These are phyloP conservation scores for Trichosporon sp. DNA, from an alignment of 1,284 basidiomycete species.

Conservation along the genomic window DNA sequence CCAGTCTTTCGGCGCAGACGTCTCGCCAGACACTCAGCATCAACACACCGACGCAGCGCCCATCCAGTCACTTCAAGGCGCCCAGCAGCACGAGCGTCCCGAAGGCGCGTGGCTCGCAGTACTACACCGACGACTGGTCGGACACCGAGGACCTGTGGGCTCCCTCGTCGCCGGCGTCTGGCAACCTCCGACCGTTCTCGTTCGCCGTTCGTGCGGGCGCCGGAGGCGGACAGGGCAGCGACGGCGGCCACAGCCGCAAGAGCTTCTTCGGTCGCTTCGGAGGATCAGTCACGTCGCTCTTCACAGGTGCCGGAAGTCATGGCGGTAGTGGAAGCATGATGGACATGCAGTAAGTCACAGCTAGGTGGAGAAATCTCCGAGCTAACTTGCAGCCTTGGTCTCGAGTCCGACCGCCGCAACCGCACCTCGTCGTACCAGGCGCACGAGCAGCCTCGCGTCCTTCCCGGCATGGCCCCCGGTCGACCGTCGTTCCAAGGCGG, in stretches of 20 bases:
- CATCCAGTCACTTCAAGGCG: slow-evolving; percentile 28
- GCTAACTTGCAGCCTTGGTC: slow-evolving; percentile 46
- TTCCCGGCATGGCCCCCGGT: slow-evolving; percentile 48
- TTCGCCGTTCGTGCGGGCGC: slow-evolving; percentile 54
- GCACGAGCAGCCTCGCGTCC: slow-evolving; percentile 45
- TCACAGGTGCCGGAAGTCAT: slow-evolving; percentile 69
- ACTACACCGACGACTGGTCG: slow-evolving; percentile 30
- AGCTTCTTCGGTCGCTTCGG: slow-evolving; percentile 65
- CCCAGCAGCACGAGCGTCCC: slow-evolving; percentile 27
- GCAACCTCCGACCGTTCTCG: slow-evolving; percentile 52
- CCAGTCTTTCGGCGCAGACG: neutral
- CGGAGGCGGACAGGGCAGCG: slow-evolving; percentile 39
- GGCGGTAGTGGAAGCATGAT: slow-evolving; percentile 80
- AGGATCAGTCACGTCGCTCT: slow-evolving; percentile 74
- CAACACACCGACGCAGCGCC: slow-evolving; percentile 21
- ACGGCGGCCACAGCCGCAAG: slow-evolving; percentile 37
- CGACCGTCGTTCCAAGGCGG: slow-evolving; percentile 45
- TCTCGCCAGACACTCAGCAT: slow-evolving; percentile 21
- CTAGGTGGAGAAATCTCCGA: no score
- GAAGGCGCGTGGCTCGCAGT: slow-evolving; percentile 29
- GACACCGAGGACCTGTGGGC: slow-evolving; percentile 49
- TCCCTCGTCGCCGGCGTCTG: slow-evolving; percentile 38
- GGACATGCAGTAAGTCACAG: slow-evolving; percentile 81
- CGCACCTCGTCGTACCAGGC: slow-evolving; percentile 40
- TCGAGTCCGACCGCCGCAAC: slow-evolving; percentile 52